Evolutionary conservation across 2,329 filamentous ascomycete genomes (phyloP), one percentile per base, ranked within the genome.

Genomic region (Pyrenophora tritici-repentis): DNA sequence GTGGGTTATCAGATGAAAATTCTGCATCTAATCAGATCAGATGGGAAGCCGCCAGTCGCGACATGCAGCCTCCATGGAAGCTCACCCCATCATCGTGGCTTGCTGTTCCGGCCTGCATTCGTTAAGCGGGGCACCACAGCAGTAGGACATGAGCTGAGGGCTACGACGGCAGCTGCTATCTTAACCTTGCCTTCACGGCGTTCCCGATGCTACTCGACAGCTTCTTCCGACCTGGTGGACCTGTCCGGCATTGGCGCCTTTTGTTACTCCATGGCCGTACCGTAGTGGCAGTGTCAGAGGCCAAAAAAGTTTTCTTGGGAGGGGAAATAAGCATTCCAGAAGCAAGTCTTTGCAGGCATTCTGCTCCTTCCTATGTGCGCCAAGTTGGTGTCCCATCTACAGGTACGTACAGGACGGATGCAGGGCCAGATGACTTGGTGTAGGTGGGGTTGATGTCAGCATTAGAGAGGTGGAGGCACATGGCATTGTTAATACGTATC

Each of bases 1-100:
- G 38, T 18, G 33, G 26, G 51, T 64, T 63, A 65, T 64, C 62
- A 64, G 62, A 65, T 65, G 61, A 53, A 59, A 63, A 58, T 52
- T 58, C 60, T 62, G 53, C 41, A 64, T 64, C 61, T 62, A 60
- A 65, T 65, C 56, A 57, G 61, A 65, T 65, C 62, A 58, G 62
- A 63, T 65, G 52, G 41, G 58, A 61, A 62, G 47, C 10, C 13
- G 22, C 44, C 24, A 45, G 48, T 38, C 36, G 38, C 44, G 36
- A 22, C 43, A 20, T 35, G 39, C 37, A 22, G 39, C 6, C 17
- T 39, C 31, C n/a, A n/a, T n/a, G n/a, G n/a, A n/a, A n/a, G n/a
- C n/a, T n/a, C n/a, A n/a, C 36, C 36, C 10, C 12, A 33, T 45
- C 18, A 34, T 36, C 9, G 26, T 9, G 9, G 26, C 26, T 29